Conservation (phyloP, 2,329 filamentous ascomycete species). For the Ceratocystis albifundus region DNA sequence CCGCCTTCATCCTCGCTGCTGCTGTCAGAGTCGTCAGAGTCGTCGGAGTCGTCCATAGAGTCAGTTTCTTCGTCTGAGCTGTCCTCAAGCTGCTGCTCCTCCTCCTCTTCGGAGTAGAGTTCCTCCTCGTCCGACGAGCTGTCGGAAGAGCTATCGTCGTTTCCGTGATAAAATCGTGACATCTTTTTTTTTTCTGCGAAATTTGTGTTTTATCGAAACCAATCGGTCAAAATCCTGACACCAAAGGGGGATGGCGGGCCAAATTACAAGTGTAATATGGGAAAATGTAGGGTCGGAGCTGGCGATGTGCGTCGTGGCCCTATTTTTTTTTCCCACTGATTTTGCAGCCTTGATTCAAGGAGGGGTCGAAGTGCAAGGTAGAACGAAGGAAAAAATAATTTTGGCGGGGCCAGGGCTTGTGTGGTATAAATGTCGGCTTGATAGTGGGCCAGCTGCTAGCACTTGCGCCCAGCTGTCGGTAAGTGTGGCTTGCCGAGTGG, state of each 20-base stretch:
- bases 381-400: slow-evolving; percentile 21
- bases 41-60: slow-evolving; percentile 41
- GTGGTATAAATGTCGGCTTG: slow-evolving; percentile 20
- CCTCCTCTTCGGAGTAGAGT: slow-evolving; percentile 72
- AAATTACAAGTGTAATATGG: slow-evolving; percentile 20
- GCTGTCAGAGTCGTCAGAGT: slow-evolving; percentile 41
- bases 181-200: slow-evolving; percentile 36
- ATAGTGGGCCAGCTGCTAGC: slow-evolving; percentile 15
- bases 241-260: neutral
- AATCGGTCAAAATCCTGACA: slow-evolving; percentile 3
- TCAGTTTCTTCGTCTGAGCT: slow-evolving; percentile 40
- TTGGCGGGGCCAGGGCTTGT: slow-evolving; percentile 24
- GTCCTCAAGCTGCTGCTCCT: slow-evolving; percentile 39
- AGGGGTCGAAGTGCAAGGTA: slow-evolving; percentile 23
- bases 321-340: slow-evolving; percentile 21
- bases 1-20: slow-evolving; percentile 54
- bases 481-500: slow-evolving; percentile 8
- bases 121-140: slow-evolving; percentile 94
- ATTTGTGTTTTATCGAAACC: neutral
- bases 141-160: slow-evolving; percentile 86
- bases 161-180: slow-evolving; percentile 96
- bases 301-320: slow-evolving; percentile 21
- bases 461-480: neutral
- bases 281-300: slow-evolving; percentile 21
- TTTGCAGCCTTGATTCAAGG: slow-evolving; percentile 20